Base-by-base conservation (phyloP, 306 rosid species). In the Prosopis cineraria region DNA sequence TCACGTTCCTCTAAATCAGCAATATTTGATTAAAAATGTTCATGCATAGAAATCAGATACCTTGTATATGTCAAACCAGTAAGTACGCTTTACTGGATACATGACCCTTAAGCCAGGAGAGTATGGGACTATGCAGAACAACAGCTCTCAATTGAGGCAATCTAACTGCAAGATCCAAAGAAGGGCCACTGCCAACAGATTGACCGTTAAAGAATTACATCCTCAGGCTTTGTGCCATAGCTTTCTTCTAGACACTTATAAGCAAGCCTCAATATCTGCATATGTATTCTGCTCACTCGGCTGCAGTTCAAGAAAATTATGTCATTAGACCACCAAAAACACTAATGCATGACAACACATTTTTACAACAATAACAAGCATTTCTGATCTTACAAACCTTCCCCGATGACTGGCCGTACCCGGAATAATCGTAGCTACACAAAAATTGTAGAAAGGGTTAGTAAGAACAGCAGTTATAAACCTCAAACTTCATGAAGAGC, bases 161-260 rank as follows among this genome's bases (percentile, higher is more conserved):
- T 77, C 90, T 83, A 81, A 93, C 83, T 36, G 98, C 97, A 82
- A 91, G 93, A 84, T 93, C 97, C 87, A 93, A 85, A 73, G 97
- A 90, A 4, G 98, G 98, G 78, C 98, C 98, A 79, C 98, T 93
- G 71, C 98, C 98, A 83, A 93, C 97, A 7, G 98, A 93, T 84
- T 93, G 98, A 44, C 98, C 98, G 62, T 93, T n/a, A 93, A 25
- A 93, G 90, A 74, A 93, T 88, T 83, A 93, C 79, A 69, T 93
- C 97, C 73, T 93, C 98, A 66, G 91, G 97, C 89, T 89, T 91
- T 14, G 91, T 84, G 76, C 97, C 97, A 65, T 88, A 93, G 78
- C 89, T 90, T 77, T 93, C 98, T 89, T 91, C 97, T 71, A 93
- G 93, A 88, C 97, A 90, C 77, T 90, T 93, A 59, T 93, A 93